Evolutionary conservation across 83 land plant species (phyloP), one percentile per base, ranked within the genome.

Genomic region (Picea mariana): DNA sequence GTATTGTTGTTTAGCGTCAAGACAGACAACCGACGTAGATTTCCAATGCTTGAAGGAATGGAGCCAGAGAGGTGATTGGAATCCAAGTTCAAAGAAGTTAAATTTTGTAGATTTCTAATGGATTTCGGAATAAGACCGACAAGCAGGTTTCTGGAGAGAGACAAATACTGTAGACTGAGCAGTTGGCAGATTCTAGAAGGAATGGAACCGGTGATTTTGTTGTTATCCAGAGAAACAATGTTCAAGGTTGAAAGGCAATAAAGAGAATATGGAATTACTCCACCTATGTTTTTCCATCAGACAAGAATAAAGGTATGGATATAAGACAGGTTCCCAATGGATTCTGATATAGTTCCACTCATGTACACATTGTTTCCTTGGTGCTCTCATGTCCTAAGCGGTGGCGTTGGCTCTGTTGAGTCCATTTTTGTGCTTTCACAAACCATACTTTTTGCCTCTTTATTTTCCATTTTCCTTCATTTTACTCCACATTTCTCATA

Each of bases 151-250:
- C 38, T 3, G 2, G 3, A 34, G 38, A 34, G 38, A 34, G 38
- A 64, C 38, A 96, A 82, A 84, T 86, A 90, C 13, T 89, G 87
- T n/a, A 96, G 86, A 18, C 42, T 27, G 55, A 89, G 85, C 66
- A 94, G 76, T 1, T 52, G 26, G 9, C 94, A 93, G 15, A 96
- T 83, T 80, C 90, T 81, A 0, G 67, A 5, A 5, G 99, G 99
- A 23, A 97, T 55, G 3, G 83, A 20, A 2, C 99, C 99, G 0
- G 78, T 81, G 59, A 97, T 85, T 27, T 66, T 85, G 81, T 97
- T 97, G 47, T 82, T 62, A 52, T 89, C 83, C 6, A 95, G 84
- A 80, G 89, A 87, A 80, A 95, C 80, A 69, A 90, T 91, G n/a
- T 79, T 68, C 40, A 95, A 80, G 67, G 77, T 27, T 44, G 44